Evolutionary conservation across 1,284 basidiomycete species (phyloP), one percentile per base, ranked within the genome.

Genomic region (Irpex sp.): DNA sequence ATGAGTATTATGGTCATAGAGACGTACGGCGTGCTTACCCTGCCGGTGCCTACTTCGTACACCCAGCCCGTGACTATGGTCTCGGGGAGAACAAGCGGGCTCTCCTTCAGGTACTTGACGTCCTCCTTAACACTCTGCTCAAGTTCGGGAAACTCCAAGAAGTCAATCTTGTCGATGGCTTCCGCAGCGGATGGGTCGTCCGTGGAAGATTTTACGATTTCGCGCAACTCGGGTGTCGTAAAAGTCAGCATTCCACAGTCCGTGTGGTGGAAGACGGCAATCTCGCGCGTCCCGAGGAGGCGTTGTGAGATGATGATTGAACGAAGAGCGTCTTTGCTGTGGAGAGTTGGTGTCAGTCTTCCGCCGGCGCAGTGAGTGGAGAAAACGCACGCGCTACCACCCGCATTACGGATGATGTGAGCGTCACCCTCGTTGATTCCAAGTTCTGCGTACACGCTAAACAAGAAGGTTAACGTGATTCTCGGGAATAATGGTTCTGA

Each of bases 161-260:
- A 88, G 63, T 86, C 79, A 60, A 86, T 81, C 2, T 72, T 61
- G 58, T 86, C 79, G 21, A 84, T 79, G 12, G 75, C 75, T 21
- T 73, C 71, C 47, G 79, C 73, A 14, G 73, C 68, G 1, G 66
- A 39, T 63, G 78, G 71, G 16, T 68, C 71, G 18, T 81, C 77
- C 47, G 79, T 76, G 18, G 77, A 75, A 47, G 79, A 75, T 67
- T 80, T 82, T 60, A 88, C 77, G 57, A 81, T 74, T 18, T 75
- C 67, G 49, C 80, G 81, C 23, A 89, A 74, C 67, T 82, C 68
- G 5, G 78, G 74, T 55, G 81, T 79, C 19, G 75, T 78, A 72
- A 87, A 87, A 1, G 81, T 82, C 49, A 84, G 73, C 85, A 89
- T 88, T 56, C 87, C 87, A 68, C 87, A 88, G 58, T 79, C 83